Evolutionary conservation across 73 alveolate genomes (phyloP).

Genomic region (Blepharisma stoltei): DNA sequence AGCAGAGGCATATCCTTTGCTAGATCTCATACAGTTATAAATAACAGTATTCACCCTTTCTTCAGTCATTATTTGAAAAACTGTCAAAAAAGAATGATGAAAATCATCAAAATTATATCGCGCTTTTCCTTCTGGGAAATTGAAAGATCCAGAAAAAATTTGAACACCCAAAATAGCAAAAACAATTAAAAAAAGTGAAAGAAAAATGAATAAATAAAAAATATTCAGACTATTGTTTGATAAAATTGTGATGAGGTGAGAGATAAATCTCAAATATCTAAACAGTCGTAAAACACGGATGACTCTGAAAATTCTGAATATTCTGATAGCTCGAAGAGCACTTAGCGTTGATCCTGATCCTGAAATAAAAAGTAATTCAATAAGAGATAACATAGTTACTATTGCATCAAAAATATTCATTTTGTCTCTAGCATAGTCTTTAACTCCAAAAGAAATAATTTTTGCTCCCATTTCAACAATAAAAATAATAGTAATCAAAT

Average conservation of each 20-base stretch:
- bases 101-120: conserved; percentile 67
- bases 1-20: not conserved
- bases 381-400: conserved; percentile 28
- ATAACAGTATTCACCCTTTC: conserved; percentile 64
- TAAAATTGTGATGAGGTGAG: conserved; percentile 68
- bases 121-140: conserved; percentile 36
- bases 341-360: conserved; percentile 59
- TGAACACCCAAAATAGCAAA: conserved; percentile 54
- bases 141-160: conserved; percentile 42
- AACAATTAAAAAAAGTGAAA: conserved; percentile 61
- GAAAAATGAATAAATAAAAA: conserved; percentile 48
- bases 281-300: conserved; percentile 38
- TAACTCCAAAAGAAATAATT: conserved; percentile 70
- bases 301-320: conserved; percentile 44
- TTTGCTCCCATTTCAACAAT: conserved; percentile 65
- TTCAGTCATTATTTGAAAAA: conserved; percentile 46
- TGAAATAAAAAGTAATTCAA: conserved; percentile 45
- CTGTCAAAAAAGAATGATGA: conserved; percentile 47
- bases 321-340: conserved; percentile 23
- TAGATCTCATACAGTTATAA: conserved; percentile 36
- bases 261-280: conserved; percentile 63
- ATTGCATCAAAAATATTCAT: conserved; percentile 78
- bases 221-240: conserved; percentile 57
- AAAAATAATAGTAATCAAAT: conserved; percentile 66
- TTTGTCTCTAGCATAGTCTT: conserved; percentile 57